Base-by-base conservation (phyloP, 2,329 filamentous ascomycete genomes). In the Bipolaris cookei region DNA sequence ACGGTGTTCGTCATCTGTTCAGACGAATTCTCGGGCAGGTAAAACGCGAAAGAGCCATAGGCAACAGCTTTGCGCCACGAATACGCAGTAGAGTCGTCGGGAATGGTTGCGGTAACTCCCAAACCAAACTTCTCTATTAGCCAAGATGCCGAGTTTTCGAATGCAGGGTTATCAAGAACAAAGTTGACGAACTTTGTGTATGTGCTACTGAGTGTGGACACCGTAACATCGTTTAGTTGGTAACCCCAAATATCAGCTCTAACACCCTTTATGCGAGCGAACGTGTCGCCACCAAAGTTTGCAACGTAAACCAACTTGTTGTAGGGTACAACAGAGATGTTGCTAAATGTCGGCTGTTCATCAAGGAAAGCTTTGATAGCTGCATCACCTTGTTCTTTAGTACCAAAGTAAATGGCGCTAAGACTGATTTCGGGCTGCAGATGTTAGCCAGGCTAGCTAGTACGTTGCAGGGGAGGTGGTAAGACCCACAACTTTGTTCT, bases 51-150 rank as follows among this genome's bases (percentile, higher is more conserved):
- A 20, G 61, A 10, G 63, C 41, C 51, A 13, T 55, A 55, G 7
- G 42, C n/a, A 4, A 47, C 41, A 20, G 55, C 16, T 13, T 70
- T 64, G 13, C 65, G 52, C 69, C 66, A 71, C 7, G 69, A 62
- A 23, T 69, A 73, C 0, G 70, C 66, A 1, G 70, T 72, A 1
- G 42, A 34, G 3, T 63, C 58, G 10, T 62, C 50, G 0, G 20
- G 13, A 14, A 54, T 46, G 13, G n/a, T 49, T 18, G 43, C 30
- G 7, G 39, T 50, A 4, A 51, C 39, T 16, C 49, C 39, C 0
- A 51, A 30, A 1, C 49, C 49, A 13, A 51, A 51, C 16, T 51
- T 51, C 30, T 51, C 49, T 0, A 51, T 4, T 10, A 51, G 28
- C 49, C 49, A 51, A 28, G 18, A 23, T 4, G 28, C 39, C 3